These are phyloP conservation scores for Diplotaxis tenuifolia DNA, from an alignment of 345 rosid genomes.

Conservation along the genomic window DNA sequence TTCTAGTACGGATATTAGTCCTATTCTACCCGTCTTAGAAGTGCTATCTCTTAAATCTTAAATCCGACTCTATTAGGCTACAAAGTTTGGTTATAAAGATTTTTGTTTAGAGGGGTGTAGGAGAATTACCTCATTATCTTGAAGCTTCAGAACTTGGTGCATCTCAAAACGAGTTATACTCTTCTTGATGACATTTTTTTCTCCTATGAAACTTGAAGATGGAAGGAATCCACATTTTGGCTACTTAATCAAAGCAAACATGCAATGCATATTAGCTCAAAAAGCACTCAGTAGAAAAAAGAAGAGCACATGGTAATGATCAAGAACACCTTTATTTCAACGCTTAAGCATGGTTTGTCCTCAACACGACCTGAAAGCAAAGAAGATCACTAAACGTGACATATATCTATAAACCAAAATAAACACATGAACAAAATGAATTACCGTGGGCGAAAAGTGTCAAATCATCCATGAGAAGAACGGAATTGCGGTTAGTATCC, in stretches of 20 bases:
- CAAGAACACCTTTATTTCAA: conserved; percentile 68
- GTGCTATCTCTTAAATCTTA: too few species aligned
- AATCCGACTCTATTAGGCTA: too few species aligned
- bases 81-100: too few species aligned
- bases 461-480: conserved; percentile 77
- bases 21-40: too few species aligned
- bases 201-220: conserved; percentile 56
- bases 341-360: conserved; percentile 50
- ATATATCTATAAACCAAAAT: background rate
- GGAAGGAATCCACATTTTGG: conserved; percentile 98
- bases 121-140: conserved; percentile 48
- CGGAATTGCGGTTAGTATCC: conserved; percentile 49
- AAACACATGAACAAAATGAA: background rate
- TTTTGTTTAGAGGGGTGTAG: background rate
- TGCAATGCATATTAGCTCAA: conserved; percentile 17
- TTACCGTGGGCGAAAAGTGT: conserved; percentile 58
- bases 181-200: conserved; percentile 59
- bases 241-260: conserved; percentile 53
- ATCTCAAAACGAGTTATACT: conserved; percentile 58
- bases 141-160: conserved; percentile 85
- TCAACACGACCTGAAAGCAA: conserved; percentile 50
- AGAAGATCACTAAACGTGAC: background rate
- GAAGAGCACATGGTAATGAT: background rate
- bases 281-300: background rate
- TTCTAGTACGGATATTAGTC: too few species aligned